A percentile compares a stretch with the other conserved stretches of the same genome.
phyloP scores from a whole-genome alignment of 495 filamentous ascomycete species.

The Penicillium pancosmium region DNA sequence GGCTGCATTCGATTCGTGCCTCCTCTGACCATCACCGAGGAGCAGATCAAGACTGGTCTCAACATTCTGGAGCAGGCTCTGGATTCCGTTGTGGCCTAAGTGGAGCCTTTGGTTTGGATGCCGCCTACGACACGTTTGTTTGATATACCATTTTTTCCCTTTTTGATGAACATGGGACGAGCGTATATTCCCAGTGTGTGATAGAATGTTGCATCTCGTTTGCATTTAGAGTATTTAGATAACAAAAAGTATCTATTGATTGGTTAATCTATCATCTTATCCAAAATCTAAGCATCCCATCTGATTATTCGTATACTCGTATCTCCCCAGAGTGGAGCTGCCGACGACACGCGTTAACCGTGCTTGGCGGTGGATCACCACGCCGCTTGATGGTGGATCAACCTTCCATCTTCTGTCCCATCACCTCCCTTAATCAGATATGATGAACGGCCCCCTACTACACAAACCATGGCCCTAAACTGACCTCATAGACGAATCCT shows the following conservation, averaged over 20 bases:
- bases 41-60: slow-evolving; percentile 75
- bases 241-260: background rate
- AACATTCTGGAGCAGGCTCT: slow-evolving; percentile 78
- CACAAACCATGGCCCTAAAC: background rate
- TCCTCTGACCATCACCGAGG: slow-evolving; percentile 72
- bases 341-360: background rate
- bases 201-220: slow-evolving; percentile 1
- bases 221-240: slow-evolving; percentile 1
- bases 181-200: slow-evolving; percentile 14
- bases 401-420: background rate
- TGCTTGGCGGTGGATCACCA: slow-evolving; percentile 2
- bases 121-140: slow-evolving; percentile 18
- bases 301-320: too few species aligned
- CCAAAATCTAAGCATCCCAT: too few species aligned
- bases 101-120: slow-evolving; percentile 11
- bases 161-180: slow-evolving; percentile 1
- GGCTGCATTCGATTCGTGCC: slow-evolving; percentile 90
- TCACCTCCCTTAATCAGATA: background rate
- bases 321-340: background rate
- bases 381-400: background rate
- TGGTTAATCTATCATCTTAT: too few species aligned
- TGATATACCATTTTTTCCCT: slow-evolving; percentile 29
- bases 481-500: slow-evolving; percentile 21
- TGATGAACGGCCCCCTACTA: background rate
- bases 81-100: slow-evolving; percentile 41